Conservation (phyloP, 2,329 filamentous ascomycete genomes). For the Ophiostoma piceae region DNA sequence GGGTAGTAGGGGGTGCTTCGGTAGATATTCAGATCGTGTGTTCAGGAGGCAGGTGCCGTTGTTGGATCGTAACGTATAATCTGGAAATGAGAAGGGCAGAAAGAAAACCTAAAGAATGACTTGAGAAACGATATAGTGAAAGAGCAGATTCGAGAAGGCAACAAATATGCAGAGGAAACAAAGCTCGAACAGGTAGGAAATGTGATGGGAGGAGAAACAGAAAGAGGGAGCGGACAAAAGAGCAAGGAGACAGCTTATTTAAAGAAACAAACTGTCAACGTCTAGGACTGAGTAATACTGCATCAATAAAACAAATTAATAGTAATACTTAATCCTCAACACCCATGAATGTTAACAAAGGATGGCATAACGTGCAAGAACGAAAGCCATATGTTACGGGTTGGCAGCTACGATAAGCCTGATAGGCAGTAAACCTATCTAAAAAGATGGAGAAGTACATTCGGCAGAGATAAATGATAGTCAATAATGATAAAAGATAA, state of each 20-base stretch:
- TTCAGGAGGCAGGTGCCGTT: neutral
- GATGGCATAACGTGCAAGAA: neutral
- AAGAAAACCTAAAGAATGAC: neutral
- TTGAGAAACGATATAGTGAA: neutral
- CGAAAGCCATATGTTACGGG: neutral
- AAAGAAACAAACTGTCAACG: neutral
- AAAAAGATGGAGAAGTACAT: neutral
- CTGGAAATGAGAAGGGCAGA: neutral
- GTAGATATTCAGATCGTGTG: neutral
- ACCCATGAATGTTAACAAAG: neutral
- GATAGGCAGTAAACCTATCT: neutral
- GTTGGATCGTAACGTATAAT: neutral
- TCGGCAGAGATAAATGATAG: neutral
- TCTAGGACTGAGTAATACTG: neutral
- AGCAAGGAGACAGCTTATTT: slow-evolving; percentile 2
- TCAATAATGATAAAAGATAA: neutral
- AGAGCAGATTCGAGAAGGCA: neutral
- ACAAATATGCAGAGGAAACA: neutral
- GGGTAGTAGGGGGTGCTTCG: neutral
- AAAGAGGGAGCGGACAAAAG: neutral
- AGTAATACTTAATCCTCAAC: neutral
- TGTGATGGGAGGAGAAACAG: neutral
- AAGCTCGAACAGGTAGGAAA: neutral
- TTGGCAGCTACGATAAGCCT: slow-evolving; percentile 12
- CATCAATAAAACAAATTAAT: neutral